Evolutionary conservation across 2,329 filamentous ascomycete genomes (phyloP).

Genomic region (Truncatella angustata): DNA sequence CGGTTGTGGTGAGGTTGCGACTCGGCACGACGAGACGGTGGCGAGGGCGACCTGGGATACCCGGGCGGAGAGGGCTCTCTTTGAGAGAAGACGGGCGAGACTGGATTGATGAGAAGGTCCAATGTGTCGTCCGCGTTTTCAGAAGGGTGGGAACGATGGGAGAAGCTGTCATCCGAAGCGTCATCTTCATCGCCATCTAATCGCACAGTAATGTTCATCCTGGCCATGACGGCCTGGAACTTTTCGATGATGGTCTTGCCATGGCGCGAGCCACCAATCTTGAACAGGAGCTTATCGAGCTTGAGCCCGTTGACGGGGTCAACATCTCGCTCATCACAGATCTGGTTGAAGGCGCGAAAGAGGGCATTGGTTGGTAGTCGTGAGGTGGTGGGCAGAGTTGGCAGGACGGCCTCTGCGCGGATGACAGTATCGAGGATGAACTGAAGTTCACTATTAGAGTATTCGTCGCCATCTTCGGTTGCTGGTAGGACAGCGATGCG

Average conservation of each 20-base stretch:
- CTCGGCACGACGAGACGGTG: too few species aligned
- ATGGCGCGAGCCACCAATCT: constrained; percentile 66
- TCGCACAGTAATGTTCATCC: constrained; percentile 71
- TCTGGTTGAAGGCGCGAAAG: constrained; percentile 75
- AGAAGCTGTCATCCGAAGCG: constrained; percentile 21
- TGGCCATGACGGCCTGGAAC: constrained; percentile 65
- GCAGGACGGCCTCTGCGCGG: constrained; percentile 64
- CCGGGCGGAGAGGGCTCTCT: too few species aligned
- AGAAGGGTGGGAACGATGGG: constrained; percentile 8
- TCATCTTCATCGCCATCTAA: constrained; percentile 41
- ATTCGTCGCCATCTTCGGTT: constrained; percentile 13
- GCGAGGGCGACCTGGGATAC: too few species aligned
- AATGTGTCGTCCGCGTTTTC: constrained; percentile 1
- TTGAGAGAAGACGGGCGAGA: too few species aligned
- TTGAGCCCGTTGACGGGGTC: constrained; percentile 72
- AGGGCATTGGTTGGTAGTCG: constrained; percentile 72
- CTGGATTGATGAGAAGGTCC: too few species aligned
- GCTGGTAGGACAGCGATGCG: constrained; percentile 12
- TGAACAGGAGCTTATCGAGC: constrained; percentile 76
- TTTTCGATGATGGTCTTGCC: constrained; percentile 61
- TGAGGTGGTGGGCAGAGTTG: constrained; percentile 56
- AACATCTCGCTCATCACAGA: constrained; percentile 69
- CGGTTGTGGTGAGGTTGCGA: too few species aligned
- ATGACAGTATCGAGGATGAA: constrained; percentile 75
- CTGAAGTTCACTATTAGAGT: constrained; percentile 62